Base-by-base conservation (phyloP, 164 flowering plant genomes). In the Magnolia officinalis region DNA sequence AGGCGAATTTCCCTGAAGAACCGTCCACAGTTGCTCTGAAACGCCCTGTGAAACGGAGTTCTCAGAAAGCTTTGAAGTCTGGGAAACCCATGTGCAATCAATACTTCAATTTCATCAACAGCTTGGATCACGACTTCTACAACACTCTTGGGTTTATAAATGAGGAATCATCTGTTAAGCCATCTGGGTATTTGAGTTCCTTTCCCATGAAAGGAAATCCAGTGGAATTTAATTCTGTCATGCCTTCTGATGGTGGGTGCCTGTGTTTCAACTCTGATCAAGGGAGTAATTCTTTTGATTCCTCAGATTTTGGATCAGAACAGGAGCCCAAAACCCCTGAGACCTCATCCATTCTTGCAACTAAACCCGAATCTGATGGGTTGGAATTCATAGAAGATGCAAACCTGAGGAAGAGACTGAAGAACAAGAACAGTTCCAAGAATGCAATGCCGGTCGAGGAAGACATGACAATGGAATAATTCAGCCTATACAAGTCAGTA, bases 241-340 rank as follows among this genome's bases (percentile, higher is more conserved):
- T 67, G 50, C 76, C 87, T 14, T 50, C 80, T 74, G 85, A 84
- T 63, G 77, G 78, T 81, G 78, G 78, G 1, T 76, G 78, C 1
- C 8, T 81, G 50, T 81, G 84, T 68, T 90, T 91, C 70, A 87
- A 29, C 72, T 91, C 96, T 0, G 97, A 91, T 70, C 89, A 93
- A 74, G 94, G 89, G 21, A 93, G 96, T 72, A 93, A 93, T 84
- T 88, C 98, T 0, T 80, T 89, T 59, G 89, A 83, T 67, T 90
- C 86, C 79, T 91, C 92, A 11, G 96, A 93, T 73, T 86, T 90
- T 75, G 87, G 87, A 8, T 89, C 90, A 94, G 92, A 88, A 16
- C 84, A 82, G 45, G 87, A 83, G 31, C 11, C 87, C 31, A 89
- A 80, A 75, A 89, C 93, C n/a, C 91, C 96, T 1, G 96, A 91